Evolutionary conservation across 176 grass and related monocot genomes (phyloP), one percentile per base, ranked within the genome.

Genomic region (Olyra latifolia): DNA sequence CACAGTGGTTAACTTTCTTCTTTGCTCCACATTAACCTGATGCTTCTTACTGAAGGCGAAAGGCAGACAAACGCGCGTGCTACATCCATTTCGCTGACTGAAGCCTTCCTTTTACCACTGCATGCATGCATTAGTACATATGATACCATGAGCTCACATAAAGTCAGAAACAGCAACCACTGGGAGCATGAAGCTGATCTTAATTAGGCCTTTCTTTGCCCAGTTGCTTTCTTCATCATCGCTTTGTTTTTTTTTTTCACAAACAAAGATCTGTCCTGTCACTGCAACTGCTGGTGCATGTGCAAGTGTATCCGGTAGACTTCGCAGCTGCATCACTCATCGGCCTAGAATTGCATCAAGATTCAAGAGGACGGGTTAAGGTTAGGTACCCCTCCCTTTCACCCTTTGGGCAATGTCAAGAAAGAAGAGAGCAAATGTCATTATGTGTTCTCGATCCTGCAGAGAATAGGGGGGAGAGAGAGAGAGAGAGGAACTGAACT

Each of bases 341-440:
- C n/a, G 6, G 22, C 52, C 59, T 12, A 71, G 48, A 28, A 28
- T 5, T 22, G 63, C 82, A 27, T 7, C 11, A 35, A 35, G 32
- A 43, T 10, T 10, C 30, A 54, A 25, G 42, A 80, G 17, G 30
- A 14, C 19, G 63, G 64, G 72, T 65, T 76, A 44, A 43, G 79
- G 65, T 69, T 87, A 71, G 63, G 65, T 87, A 70, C 28, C 45
- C 72, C 63, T 82, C 79, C 46, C 65, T 71, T n/a, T 82, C 78
- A 73, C 47, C 55, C 32, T 69, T 60, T 62, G 50, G 62, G 16
- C 62, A 50, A 22, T 69, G 71, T 69, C 70, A 87, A 59, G 29
- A 67, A 62, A 46, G 11, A 55, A 44, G 19, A 44, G 54, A 46
- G 48, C 42, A 32, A 32, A 12, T 41, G 17, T 49, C 58, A 61